These are phyloP conservation scores for Danielia oregonensis DNA, from an alignment of 805 yeast species.

Conservation along the genomic window DNA sequence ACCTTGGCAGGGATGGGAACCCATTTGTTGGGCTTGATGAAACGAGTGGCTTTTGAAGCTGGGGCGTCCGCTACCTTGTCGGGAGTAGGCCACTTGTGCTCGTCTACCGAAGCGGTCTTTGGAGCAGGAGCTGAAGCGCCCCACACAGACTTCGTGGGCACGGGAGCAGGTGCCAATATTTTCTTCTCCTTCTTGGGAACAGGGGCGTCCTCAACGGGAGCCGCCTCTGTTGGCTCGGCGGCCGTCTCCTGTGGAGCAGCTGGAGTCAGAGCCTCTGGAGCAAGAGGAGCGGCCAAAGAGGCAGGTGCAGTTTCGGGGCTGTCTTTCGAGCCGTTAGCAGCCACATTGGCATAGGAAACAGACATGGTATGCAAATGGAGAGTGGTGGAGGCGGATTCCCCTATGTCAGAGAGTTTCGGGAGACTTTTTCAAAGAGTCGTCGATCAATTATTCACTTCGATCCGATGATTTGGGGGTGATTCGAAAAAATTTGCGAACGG, in stretches of 20 bases:
- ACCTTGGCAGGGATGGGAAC: conserved; percentile 43
- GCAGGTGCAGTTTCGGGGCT: conserved; percentile 10
- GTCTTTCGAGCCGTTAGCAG: conserved; percentile 30
- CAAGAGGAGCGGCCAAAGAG: conserved; percentile 6
- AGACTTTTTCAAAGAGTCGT: no score
- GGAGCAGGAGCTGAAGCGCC: conserved; percentile 23
- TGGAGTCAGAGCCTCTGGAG: conserved; percentile 6
- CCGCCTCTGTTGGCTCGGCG: neutral
- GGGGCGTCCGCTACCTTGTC: conserved; percentile 22
- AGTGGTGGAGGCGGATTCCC: no score
- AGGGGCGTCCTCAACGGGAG: neutral
- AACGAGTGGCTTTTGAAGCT: conserved; percentile 20
- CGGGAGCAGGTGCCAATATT: conserved; percentile 43
- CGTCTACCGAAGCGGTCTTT: conserved; percentile 30
- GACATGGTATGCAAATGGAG: no score
- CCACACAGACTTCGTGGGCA: conserved; percentile 43
- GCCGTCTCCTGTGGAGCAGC: conserved; percentile 5
- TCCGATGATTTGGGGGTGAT: no score
- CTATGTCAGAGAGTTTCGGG: no score
- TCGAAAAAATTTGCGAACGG: no score
- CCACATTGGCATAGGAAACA: conserved; percentile 41
- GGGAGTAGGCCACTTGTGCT: conserved; percentile 43
- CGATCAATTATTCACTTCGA: no score
- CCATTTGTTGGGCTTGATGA: conserved; percentile 44
- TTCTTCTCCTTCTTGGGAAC: conserved; percentile 26